A percentile compares a stretch with the other conserved stretches of the same genome.
phyloP scores from a whole-genome alignment of 345 rosid species.

The Kernera saxatilis region DNA sequence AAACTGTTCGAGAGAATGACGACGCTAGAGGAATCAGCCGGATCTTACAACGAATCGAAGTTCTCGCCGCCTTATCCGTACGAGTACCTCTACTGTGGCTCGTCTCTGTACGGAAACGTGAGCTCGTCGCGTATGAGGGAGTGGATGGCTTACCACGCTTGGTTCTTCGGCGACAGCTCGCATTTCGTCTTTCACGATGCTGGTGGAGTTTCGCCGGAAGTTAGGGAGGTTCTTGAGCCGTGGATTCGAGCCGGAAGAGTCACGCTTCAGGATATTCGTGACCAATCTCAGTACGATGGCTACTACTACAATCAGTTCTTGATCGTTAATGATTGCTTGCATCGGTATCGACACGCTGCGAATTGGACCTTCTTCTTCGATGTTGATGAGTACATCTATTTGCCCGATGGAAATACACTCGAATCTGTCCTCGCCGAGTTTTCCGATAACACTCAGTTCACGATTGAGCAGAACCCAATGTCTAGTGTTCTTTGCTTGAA shows the following conservation, averaged over 20 bases:
- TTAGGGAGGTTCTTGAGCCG: conserved; percentile 58
- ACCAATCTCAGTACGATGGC: conserved; percentile 60
- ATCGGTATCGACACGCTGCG: conserved; percentile 55
- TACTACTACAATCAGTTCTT: conserved; percentile 85
- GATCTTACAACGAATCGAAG: conserved; percentile 45
- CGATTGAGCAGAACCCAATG: conserved; percentile 92
- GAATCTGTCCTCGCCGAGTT: conserved; percentile 56
- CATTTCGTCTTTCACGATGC: conserved; percentile 91
- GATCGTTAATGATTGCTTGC: conserved; percentile 83
- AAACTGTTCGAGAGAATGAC: conserved; percentile 48
- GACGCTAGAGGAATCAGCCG: conserved; percentile 58
- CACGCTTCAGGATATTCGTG: conserved; percentile 70
- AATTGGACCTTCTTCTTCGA: conserved; percentile 88
- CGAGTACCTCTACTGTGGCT: conserved; percentile 80
- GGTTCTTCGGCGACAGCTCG: conserved; percentile 80
- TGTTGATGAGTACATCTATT: conserved; percentile 79
- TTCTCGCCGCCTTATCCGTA: conserved; percentile 53
- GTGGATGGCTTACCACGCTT: conserved; percentile 91
- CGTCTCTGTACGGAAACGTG: conserved; percentile 72
- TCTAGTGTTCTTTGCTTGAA: conserved; percentile 70
- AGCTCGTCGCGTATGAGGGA: conserved; percentile 65
- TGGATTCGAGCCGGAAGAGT: conserved; percentile 76
- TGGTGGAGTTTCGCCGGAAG: conserved; percentile 63
- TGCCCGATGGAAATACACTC: conserved; percentile 47
- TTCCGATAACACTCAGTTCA: conserved; percentile 65